Evolutionary conservation across 306 rosid genomes (phyloP), one percentile per base, ranked within the genome.

Genomic region (Fagus sylvatica): DNA sequence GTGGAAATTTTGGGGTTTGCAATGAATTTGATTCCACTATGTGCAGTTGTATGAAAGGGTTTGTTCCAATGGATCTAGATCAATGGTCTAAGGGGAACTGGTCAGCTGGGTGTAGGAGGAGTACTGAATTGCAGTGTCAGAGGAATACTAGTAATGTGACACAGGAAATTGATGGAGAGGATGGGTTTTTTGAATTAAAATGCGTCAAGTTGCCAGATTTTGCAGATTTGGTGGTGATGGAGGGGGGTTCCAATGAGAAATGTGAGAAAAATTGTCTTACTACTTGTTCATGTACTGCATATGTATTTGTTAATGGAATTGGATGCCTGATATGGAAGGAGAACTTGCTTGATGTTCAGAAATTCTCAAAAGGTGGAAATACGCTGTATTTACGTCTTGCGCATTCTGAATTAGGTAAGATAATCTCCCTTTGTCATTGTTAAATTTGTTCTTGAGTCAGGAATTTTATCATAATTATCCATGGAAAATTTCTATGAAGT

Each of bases 301-400:
- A 84, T 83, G 85, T 96, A 1, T 19, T 72, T 6, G 90, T 86
- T 22, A 1, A 17, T 49, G 96, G 93, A 57, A 84, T 91, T 78
- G 97, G 98, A 22, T 94, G 96, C 53, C 39, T 90, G 92, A 75
- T 79, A 3, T 94, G 97, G 98, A 60, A 48, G 17, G 88, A 68
- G 1, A 83, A 78, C 33, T 77, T 93, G 60, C 16, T 88, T 56
- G 97, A 93, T 74, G 36, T 90, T 53, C 87, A 87, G n/a, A 66
- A 71, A 5, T 87, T 86, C 59, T 6, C 40, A 0, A 40, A 2
- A 15, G 93, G 85, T 6, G 98, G 93, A 53, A 79, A 79, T 49
- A 81, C 77, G 10, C 33, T 94, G 28, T 12, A 62, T 4, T 59
- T 94, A 43, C 98, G 93, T 4, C 74, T n/a, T 30, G 69, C 41